Conservation (phyloP, 2,329 filamentous ascomycete genomes). For the Neonectria punicea region DNA sequence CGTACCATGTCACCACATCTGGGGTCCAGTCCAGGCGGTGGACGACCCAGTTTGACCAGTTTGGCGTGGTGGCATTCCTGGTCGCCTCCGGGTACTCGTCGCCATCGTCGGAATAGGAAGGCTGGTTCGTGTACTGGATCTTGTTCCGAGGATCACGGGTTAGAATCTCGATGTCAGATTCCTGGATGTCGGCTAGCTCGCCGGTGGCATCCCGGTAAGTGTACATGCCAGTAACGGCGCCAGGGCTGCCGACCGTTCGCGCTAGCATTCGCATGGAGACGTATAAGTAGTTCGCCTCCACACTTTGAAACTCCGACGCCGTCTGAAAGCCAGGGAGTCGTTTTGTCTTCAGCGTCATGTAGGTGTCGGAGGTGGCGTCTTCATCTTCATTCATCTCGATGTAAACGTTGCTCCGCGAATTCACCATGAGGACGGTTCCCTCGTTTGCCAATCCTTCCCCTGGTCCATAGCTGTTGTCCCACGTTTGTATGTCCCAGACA, state of each 20-base stretch:
- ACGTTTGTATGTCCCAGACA: conserved; percentile 51
- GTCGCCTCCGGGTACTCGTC: conserved; percentile 57
- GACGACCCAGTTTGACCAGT: conserved; percentile 65
- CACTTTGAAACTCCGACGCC: conserved; percentile 57
- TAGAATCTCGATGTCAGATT: conserved; percentile 62
- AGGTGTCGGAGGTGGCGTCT: conserved; percentile 48
- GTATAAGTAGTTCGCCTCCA: conserved; percentile 32
- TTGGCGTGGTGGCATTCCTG: conserved; percentile 55
- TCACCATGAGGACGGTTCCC: conserved; percentile 48
- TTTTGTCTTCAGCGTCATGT: conserved; percentile 58
- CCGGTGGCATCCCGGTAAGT: conserved; percentile 54
- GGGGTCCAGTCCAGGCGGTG: conserved; percentile 69
- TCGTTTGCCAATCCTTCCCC: conserved; percentile 22
- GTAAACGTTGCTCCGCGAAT: conserved; percentile 56
- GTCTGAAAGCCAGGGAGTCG: conserved; percentile 56
- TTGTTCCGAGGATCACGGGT: conserved; percentile 54
- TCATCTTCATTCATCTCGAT: conserved; percentile 54
- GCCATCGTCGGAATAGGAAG: conserved; percentile 56
- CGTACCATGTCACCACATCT: conserved; percentile 62
- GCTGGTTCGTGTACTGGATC: conserved; percentile 70
- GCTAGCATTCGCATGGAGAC: conserved; percentile 59
- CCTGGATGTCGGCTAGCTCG: conserved; percentile 53
- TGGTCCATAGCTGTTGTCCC: conserved; percentile 47
- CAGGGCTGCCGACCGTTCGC: conserved; percentile 56
- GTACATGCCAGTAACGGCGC: conserved; percentile 63